phyloP scores from a whole-genome alignment of 345 rosid genomes.

The Salix koriyanagi region DNA sequence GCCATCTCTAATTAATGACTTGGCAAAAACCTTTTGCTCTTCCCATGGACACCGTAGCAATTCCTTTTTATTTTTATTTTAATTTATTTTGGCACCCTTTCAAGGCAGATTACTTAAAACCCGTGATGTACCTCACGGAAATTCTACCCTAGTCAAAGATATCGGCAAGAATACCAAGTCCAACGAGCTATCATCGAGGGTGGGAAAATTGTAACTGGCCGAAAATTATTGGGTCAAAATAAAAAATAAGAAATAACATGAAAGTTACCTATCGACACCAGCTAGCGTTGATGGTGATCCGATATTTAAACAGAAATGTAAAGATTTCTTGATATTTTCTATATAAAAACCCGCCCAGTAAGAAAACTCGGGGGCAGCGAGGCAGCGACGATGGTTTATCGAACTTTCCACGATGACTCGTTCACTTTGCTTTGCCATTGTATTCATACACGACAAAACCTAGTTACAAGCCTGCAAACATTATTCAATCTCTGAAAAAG shows the following conservation, averaged over 20 bases:
- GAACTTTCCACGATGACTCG: neutral
- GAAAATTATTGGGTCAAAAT: neutral
- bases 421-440: neutral
- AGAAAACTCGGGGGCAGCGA: neutral
- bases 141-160: neutral
- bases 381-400: neutral
- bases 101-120: neutral
- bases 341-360: neutral
- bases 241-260: neutral
- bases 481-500: neutral
- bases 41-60: neutral
- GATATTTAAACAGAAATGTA: too few relatives aligned
- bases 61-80: neutral
- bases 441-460: neutral
- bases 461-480: neutral
- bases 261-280: neutral
- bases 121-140: neutral
- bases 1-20: neutral
- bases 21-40: neutral
- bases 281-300: neutral
- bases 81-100: neutral
- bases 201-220: neutral
- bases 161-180: neutral
- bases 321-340: too few relatives aligned
- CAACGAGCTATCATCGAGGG: neutral